Evolutionary conservation across 1,139 yeast genomes (phyloP).

Genomic region (Pichia sp.): DNA sequence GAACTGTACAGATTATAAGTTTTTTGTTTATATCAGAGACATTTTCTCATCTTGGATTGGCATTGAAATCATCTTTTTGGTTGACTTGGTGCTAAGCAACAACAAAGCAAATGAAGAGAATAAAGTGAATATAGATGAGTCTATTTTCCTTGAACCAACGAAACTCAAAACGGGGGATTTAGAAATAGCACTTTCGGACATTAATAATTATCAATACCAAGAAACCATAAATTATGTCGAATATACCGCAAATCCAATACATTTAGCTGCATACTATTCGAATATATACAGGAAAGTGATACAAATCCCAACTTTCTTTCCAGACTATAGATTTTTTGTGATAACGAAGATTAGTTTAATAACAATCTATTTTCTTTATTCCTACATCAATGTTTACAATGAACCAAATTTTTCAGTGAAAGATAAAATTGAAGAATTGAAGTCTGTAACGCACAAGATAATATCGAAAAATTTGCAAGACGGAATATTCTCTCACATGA

Average conservation of each 20-base stretch:
- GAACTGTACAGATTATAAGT: conserved; percentile 2
- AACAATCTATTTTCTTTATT: conserved; percentile 8
- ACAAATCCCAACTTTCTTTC: conserved; percentile 1
- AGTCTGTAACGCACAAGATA: conserved; percentile 2
- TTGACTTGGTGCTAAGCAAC: background rate
- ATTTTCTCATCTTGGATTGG: conserved; percentile 9
- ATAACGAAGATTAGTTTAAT: conserved; percentile 7
- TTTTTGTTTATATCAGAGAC: conserved; percentile 6
- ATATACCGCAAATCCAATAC: background rate
- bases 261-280: conserved; percentile 4
- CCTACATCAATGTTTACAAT: conserved; percentile 2
- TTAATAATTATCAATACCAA: too few species aligned
- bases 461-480: conserved; percentile 1
- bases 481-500: conserved; percentile 4
- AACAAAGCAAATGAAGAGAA: too few species aligned
- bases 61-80: background rate
- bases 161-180: too few species aligned
- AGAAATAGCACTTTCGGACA: too few species aligned
- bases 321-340: conserved; percentile 10
- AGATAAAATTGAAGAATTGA: conserved; percentile 3
- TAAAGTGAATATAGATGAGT: too few species aligned
- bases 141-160: too few species aligned
- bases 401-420: background rate
- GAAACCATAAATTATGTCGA: too few species aligned
- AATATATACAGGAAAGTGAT: conserved; percentile 5